Evolutionary conservation across 2,329 filamentous ascomycete genomes (phyloP), one percentile per base, ranked within the genome.

Genomic region (Calonectria pseudoturangicola): DNA sequence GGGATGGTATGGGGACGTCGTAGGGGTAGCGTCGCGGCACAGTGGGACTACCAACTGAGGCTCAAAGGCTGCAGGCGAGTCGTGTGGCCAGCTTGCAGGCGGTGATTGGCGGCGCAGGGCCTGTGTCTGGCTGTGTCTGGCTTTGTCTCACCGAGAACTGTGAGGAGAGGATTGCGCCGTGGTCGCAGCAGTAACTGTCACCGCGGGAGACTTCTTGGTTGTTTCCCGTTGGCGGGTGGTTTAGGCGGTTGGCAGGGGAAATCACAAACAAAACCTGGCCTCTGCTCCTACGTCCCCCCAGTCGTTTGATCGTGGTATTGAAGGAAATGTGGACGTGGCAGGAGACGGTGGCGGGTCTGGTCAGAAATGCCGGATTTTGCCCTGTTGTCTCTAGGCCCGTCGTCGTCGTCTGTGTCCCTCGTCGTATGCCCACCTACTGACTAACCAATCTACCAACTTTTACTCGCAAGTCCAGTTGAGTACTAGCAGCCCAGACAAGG

Each of bases 51-150:
- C 30, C 43, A 70, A 69, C 77, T 76, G 76, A 79, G 77, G 74
- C 76, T 79, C 75, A 79, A 79, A 77, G 77, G 74, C 70, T 79
- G 70, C 75, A 76, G 60, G 63, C 45, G 69, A 62, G 60, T 74
- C 68, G 73, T 79, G 77, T 79, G 76, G 77, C 78, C 76, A 79
- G 72, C 78, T 79, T 79, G 71, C 77, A 71, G 66, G 68, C 65
- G 66, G 65, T 77, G 75, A 79, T 79, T 79, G 78, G 78, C 62
- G 54, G 54, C 54, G 36, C 54, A 60, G 54, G 12, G 21, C 54
- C 36, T 60, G 54, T 58, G 54, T 58, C 33, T 58, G 54, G 33
- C 33, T 58, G 21, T 39, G 33, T 60, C 39, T 60, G 54, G 33
- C 33, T 58, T 36, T 39, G 33, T 60, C 39, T 60, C 54, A 39